These are phyloP conservation scores for Fusarium sp. DNA, from an alignment of 2,329 filamentous ascomycete genomes.

Conservation along the genomic window DNA sequence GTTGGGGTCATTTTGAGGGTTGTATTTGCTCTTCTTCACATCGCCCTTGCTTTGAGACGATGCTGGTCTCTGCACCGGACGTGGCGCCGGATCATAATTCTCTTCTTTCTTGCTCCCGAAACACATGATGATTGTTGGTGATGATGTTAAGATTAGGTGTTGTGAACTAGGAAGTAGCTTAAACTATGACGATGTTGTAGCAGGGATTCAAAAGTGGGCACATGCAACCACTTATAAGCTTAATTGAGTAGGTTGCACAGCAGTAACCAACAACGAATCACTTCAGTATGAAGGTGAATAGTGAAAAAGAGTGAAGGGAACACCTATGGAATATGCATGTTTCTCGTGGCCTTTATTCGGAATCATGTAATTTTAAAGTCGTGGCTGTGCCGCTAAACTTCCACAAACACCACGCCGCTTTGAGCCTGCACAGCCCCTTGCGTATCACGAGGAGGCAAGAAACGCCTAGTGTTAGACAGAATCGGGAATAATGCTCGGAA, in stretches of 20 bases:
- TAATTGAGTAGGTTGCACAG: conserved; percentile 12
- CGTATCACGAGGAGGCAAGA: conserved; percentile 5
- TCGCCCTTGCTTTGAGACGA: conserved; percentile 46
- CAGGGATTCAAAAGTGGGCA: conserved; percentile 29
- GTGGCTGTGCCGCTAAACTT: conserved; percentile 34
- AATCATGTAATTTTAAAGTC: conserved; percentile 10
- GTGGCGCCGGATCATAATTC: conserved; percentile 54
- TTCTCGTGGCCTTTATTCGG: conserved; percentile 6
- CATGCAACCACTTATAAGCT: conserved; percentile 34
- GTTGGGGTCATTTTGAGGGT: conserved; percentile 41
- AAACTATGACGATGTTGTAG: conserved; percentile 21
- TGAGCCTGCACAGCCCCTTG: conserved; percentile 25
- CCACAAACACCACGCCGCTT: conserved; percentile 33
- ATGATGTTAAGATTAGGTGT: conserved; percentile 6
- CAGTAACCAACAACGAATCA: conserved; percentile 5
- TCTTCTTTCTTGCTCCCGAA: conserved; percentile 60
- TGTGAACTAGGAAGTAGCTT: background rate
- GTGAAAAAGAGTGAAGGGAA: background rate
- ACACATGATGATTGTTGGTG: conserved; percentile 55
- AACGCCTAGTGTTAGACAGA: background rate
- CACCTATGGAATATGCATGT: background rate
- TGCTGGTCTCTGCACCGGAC: conserved; percentile 51
- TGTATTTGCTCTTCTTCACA: conserved; percentile 46
- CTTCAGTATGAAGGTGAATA: background rate
- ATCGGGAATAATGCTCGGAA: background rate